These are phyloP conservation scores for Picochlorum sp. DNA, from an alignment of 139 green algal genomes.

Conservation along the genomic window DNA sequence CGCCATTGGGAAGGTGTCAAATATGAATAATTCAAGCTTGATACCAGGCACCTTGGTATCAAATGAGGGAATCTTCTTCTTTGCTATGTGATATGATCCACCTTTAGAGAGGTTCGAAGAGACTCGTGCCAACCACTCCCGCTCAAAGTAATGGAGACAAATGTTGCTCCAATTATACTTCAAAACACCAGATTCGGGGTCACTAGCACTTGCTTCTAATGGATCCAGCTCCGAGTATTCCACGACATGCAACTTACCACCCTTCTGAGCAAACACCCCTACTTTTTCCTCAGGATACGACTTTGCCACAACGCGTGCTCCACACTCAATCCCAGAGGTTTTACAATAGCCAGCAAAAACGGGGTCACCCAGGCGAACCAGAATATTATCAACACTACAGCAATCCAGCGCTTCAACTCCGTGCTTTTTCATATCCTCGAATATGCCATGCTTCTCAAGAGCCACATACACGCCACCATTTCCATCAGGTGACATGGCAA, in stretches of 20 bases:
- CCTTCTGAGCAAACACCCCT: slow-evolving; percentile 57
- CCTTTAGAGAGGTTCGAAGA: slow-evolving; percentile 17
- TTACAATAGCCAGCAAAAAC: slow-evolving; percentile 72
- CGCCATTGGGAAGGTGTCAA: slow-evolving; percentile 81
- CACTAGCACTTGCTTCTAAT: slow-evolving; percentile 40
- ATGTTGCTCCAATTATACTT: slow-evolving; percentile 88
- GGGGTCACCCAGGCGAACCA: slow-evolving; percentile 70
- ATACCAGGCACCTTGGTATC: slow-evolving; percentile 49
- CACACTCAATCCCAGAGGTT: slow-evolving; percentile 33
- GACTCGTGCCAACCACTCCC: slow-evolving; percentile 59
- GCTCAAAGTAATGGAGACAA: slow-evolving; percentile 91
- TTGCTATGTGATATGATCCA: slow-evolving; percentile 75
- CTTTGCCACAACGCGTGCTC: slow-evolving; percentile 66
- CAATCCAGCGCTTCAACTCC: slow-evolving; percentile 78
- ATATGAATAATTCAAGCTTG: slow-evolving; percentile 97
- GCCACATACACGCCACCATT: slow-evolving; percentile 93
- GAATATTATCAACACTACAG: slow-evolving; percentile 83
- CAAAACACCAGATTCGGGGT: slow-evolving; percentile 51
- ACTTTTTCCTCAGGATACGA: slow-evolving; percentile 72
- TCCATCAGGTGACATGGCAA: slow-evolving; percentile 83
- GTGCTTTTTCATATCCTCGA: slow-evolving; percentile 55
- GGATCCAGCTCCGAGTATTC: slow-evolving; percentile 86
- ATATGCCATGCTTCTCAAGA: slow-evolving; percentile 41
- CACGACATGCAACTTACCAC: slow-evolving; percentile 57
- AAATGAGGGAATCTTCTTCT: slow-evolving; percentile 74